Percentiles rank a stretch among this genome's conserved stretches.
These are phyloP conservation scores for Triangularia setosa DNA, from an alignment of 2,329 filamentous ascomycete species.

Conservation along the genomic window DNA sequence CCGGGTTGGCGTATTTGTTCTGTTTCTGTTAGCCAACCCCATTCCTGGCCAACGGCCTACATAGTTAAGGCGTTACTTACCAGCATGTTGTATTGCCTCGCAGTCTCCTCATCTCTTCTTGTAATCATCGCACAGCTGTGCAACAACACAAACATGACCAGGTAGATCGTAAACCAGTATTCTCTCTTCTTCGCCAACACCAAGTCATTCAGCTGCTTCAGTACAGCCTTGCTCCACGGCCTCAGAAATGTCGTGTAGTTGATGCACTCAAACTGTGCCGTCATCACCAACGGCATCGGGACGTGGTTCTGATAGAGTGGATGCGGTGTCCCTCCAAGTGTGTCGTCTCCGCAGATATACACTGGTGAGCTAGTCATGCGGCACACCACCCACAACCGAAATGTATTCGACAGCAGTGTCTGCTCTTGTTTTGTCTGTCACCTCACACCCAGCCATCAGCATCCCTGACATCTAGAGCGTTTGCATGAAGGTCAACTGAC, in stretches of 20 bases:
- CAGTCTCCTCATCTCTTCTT: slow-evolving; percentile 21
- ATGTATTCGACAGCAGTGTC: slow-evolving; percentile 19
- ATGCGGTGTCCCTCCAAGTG: slow-evolving; percentile 18
- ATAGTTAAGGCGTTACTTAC: background rate
- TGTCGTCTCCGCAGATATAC: slow-evolving; percentile 23
- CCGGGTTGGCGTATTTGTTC: slow-evolving; percentile 19
- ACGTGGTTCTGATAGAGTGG: slow-evolving; percentile 16
- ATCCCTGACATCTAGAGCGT: background rate
- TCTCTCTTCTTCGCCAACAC: slow-evolving; percentile 22
- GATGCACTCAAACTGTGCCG: slow-evolving; percentile 27
- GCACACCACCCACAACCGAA: slow-evolving; percentile 25
- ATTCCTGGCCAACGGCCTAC: background rate
- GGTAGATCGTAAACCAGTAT: slow-evolving; percentile 27
- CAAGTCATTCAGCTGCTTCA: slow-evolving; percentile 23
- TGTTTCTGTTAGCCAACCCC: background rate
- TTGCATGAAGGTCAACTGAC: slow-evolving; percentile 7
- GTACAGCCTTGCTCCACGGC: slow-evolving; percentile 22
- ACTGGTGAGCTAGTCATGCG: slow-evolving; percentile 23
- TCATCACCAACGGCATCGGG: slow-evolving; percentile 25
- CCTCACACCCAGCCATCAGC: too few species aligned
- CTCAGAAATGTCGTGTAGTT: slow-evolving; percentile 23
- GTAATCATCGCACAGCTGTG: slow-evolving; percentile 28
- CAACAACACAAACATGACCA: slow-evolving; percentile 25
- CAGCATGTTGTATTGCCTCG: slow-evolving; percentile 17
- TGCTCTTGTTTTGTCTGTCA: slow-evolving; percentile 16